Evolutionary conservation across 495 filamentous ascomycete genomes (phyloP).

Genomic region (Penicillium canescens): DNA sequence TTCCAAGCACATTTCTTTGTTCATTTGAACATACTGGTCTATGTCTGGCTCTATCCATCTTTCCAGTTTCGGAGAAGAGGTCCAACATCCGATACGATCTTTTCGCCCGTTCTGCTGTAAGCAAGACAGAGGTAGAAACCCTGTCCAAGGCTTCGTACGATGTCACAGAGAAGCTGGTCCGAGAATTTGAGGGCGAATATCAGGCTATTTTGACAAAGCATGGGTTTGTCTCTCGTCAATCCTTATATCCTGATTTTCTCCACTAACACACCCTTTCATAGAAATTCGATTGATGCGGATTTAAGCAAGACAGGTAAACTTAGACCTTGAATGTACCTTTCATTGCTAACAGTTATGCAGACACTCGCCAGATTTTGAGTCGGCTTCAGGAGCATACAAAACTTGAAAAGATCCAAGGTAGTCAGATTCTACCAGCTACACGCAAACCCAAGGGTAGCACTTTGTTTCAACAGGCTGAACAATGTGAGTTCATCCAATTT

Average conservation of each 20-base stretch:
- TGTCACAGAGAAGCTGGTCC: not conserved
- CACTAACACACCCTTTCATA: not conserved
- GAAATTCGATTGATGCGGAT: not conserved
- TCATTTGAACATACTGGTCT: slow-evolving; percentile 16
- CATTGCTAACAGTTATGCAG: not conserved
- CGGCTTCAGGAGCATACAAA: slow-evolving; percentile 30
- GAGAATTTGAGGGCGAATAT: slow-evolving; percentile 8
- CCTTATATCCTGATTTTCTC: not conserved
- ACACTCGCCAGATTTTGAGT: slow-evolving; percentile 14
- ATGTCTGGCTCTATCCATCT: slow-evolving; percentile 15
- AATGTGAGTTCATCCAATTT: slow-evolving; percentile 21
- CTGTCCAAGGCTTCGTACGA: not conserved
- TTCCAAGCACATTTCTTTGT: slow-evolving; percentile 16
- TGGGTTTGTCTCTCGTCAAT: not conserved
- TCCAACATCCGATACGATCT: slow-evolving; percentile 25
- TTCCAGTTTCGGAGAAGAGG: slow-evolving; percentile 20
- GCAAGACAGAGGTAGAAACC: not conserved
- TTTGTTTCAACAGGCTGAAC: slow-evolving; percentile 36
- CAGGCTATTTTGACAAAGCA: not conserved
- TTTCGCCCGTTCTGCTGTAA: slow-evolving; percentile 5
- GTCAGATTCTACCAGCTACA: slow-evolving; percentile 30
- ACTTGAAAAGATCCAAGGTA: slow-evolving; percentile 25
- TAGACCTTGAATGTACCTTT: not conserved
- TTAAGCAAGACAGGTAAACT: slow-evolving; percentile 2
- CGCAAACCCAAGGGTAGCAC: slow-evolving; percentile 30